Conservation (phyloP, 805 yeast species). For the Wickerhamiella australiensis region DNA sequence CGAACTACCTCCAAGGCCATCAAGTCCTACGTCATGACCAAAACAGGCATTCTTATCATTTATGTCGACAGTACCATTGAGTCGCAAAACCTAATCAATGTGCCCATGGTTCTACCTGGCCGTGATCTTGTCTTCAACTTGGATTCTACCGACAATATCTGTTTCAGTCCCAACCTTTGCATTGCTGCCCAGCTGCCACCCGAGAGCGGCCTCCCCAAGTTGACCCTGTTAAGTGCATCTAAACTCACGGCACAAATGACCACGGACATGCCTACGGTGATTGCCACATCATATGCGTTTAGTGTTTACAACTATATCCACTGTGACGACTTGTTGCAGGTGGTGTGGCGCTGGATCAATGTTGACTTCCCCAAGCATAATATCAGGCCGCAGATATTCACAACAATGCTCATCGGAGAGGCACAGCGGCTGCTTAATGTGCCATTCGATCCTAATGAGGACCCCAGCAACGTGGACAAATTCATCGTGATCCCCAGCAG, state of each 20-base stretch:
- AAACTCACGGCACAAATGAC: constrained; percentile 8
- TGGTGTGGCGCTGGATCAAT: constrained; percentile 40
- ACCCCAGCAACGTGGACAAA: constrained; percentile 51
- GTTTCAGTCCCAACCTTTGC: constrained; percentile 28
- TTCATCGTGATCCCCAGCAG: constrained; percentile 60
- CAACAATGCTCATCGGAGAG: constrained; percentile 43
- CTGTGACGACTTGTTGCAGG: constrained; percentile 56
- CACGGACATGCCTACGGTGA: constrained; percentile 35
- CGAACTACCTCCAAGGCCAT: constrained; percentile 16
- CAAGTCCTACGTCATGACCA: constrained; percentile 15
- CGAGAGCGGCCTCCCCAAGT: constrained; percentile 15
- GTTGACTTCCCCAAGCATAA: constrained; percentile 19
- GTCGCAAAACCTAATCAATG: constrained; percentile 19
- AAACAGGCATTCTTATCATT: constrained; percentile 18
- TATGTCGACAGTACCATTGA: constrained; percentile 18
- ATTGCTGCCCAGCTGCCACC: constrained; percentile 21
- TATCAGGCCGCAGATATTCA: constrained; percentile 27
- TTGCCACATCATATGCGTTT: constrained; percentile 56
- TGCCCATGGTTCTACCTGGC: constrained; percentile 12
- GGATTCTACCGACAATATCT: constrained; percentile 13
- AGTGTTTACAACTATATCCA: constrained; percentile 56
- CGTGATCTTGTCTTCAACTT: background rate
- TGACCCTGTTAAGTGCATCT: constrained; percentile 16
- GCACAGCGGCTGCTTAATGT: constrained; percentile 66
- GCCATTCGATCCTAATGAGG: constrained; percentile 55